Base-by-base conservation (phyloP, 2,329 filamentous ascomycete species). In the Penicillium sp. region DNA sequence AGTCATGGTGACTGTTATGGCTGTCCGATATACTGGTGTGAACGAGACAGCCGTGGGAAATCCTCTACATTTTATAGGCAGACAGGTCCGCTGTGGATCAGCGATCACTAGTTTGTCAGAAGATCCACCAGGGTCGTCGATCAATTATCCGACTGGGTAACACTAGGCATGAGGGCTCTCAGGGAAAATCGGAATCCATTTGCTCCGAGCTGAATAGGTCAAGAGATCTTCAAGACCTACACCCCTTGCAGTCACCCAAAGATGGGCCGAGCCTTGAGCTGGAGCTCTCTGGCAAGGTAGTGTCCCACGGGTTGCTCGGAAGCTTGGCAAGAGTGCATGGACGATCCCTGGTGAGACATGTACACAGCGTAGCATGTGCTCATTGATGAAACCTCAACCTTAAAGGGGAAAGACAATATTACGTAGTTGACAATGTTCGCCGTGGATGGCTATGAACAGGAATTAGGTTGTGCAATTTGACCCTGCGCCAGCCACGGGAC, bases 1-100 rank as follows among this genome's bases (percentile, higher is more conserved):
- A 35, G 14, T 55, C 53, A 58, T 60, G 48, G 11, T 61, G 59
- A 60, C 42, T 21, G 31, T 53, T 31, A 3, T 25, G 49, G 26
- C 33, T 31, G 27, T 8, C 26, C 19, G 21, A 33, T 29, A 33
- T 29, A 29, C 46, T 35, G 46, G 49, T 14, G 16, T 21, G 19
- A 5, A 21, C 8, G 23, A 13, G 13, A n/a, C 4, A n/a, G 3
- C 13, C n/a, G 9, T 25, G 26, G 26, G 26, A 33, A 33, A 48
- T n/a, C n/a, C 19, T 19, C 16, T 48, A 21, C 19, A 8, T 11
- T 23, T 9, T 31, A 21, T 29, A 29, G 45, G 16, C 16, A 48
- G 27, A 14, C 27, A 21, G 27, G 45, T 9, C 14, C n/a, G 14
- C 27, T 11, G 19, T 48, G 23, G 16, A 48, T 48, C 23, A 9